A percentile compares a stretch with the other conserved stretches of the same genome.
Evolutionary conservation across 495 filamentous ascomycete genomes (phyloP).

Genomic region (Parathielavia hyrcaniae): DNA sequence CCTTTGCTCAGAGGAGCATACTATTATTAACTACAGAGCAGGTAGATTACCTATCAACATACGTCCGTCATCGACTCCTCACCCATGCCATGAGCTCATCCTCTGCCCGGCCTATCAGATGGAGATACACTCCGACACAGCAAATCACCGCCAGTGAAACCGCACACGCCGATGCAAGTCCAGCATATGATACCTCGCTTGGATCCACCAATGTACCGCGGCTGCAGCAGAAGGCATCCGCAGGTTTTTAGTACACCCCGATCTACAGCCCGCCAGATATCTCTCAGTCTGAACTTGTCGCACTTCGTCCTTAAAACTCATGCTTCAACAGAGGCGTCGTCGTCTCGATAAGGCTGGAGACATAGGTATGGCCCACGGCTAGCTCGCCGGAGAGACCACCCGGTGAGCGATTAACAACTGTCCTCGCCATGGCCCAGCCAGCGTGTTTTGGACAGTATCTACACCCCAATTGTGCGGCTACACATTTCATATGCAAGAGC

Average conservation of each 20-base stretch:
- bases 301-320: neutral
- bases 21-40: too few relatives aligned
- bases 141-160: neutral
- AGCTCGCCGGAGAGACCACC: neutral
- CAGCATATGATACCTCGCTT: neutral
- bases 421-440: neutral
- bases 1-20: too few relatives aligned
- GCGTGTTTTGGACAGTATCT: too few relatives aligned
- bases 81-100: neutral
- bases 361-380: neutral
- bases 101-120: neutral
- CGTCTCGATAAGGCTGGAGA: neutral
- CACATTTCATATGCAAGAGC: too few relatives aligned
- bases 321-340: neutral
- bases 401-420: neutral
- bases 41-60: too few relatives aligned
- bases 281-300: neutral
- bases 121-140: neutral
- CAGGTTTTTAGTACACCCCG: too few relatives aligned
- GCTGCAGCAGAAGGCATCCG: constrained; percentile 5
- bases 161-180: constrained; percentile 5
- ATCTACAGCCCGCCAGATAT: neutral
- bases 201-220: neutral
- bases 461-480: too few relatives aligned
- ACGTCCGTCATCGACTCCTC: neutral